Percentiles rank a stretch among this genome's conserved stretches.
These are phyloP conservation scores for Sechiopsis laciniata DNA, from an alignment of 306 rosid species.

Conservation along the genomic window DNA sequence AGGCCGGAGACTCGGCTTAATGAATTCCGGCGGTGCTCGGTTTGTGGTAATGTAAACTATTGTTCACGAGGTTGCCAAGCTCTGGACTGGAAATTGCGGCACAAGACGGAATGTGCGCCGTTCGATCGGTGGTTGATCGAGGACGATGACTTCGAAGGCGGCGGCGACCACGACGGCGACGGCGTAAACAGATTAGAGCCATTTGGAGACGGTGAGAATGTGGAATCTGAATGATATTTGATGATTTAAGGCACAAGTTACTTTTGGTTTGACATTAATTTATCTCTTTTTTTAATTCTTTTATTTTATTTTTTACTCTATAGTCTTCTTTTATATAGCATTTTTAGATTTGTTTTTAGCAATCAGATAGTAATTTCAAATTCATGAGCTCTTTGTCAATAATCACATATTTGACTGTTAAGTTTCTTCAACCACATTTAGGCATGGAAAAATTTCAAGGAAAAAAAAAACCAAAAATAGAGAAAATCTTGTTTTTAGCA, in stretches of 20 bases:
- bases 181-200: conserved; percentile 12
- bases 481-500: no score
- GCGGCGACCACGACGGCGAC: not conserved
- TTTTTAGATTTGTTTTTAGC: no score
- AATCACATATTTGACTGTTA: no score
- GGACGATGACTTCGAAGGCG: not conserved
- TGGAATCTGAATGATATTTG: conserved; percentile 17
- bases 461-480: no score
- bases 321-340: no score
- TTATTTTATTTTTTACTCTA: not conserved
- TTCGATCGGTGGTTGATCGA: conserved; percentile 18
- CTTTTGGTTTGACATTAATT: not conserved
- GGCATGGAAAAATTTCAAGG: no score
- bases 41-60: conserved; percentile 69
- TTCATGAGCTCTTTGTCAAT: no score
- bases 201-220: conserved; percentile 9
- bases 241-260: not conserved
- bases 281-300: not conserved
- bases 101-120: conserved; percentile 46
- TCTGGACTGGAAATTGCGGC: conserved; percentile 73
- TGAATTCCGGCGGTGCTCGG: conserved; percentile 82
- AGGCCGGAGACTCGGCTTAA: conserved; percentile 73
- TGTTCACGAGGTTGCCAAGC: conserved; percentile 92
- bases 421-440: no score
- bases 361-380: no score